These are phyloP conservation scores for Murraya koenigii DNA, from an alignment of 345 rosid species.

Conservation along the genomic window DNA sequence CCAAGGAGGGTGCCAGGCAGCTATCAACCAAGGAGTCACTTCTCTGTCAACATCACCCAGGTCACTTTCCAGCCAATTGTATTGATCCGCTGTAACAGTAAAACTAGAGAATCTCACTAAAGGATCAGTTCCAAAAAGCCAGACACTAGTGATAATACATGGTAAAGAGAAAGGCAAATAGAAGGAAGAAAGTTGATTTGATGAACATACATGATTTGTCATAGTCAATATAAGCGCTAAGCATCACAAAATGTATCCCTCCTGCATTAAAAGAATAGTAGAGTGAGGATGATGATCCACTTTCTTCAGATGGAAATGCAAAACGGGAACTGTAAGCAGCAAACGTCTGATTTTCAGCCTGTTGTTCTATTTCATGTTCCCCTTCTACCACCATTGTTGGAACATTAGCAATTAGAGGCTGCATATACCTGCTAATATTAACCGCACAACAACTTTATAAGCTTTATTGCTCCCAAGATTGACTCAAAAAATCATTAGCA, in stretches of 20 bases:
- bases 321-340: slow-evolving; percentile 81
- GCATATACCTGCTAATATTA: slow-evolving; percentile 65
- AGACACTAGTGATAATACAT: background rate
- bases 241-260: slow-evolving; percentile 88
- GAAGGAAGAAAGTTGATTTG: slow-evolving; percentile 8
- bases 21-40: slow-evolving; percentile 87
- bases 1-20: slow-evolving; percentile 90
- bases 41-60: slow-evolving; percentile 52
- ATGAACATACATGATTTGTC: slow-evolving; percentile 51
- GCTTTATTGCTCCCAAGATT: background rate
- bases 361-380: slow-evolving; percentile 78
- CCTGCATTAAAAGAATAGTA: slow-evolving; percentile 93
- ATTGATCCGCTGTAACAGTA: slow-evolving; percentile 61
- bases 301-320: slow-evolving; percentile 73
- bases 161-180: background rate
- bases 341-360: slow-evolving; percentile 63
- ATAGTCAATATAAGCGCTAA: slow-evolving; percentile 66
- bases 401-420: slow-evolving; percentile 59
- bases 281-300: slow-evolving; percentile 66
- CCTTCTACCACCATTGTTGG: slow-evolving; percentile 91
- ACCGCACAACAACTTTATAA: background rate
- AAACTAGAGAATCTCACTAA: slow-evolving; percentile 8
- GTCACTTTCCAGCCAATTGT: slow-evolving; percentile 74
- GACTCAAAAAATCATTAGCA: background rate
- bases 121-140: background rate